These are phyloP conservation scores for Euclidium syriacum DNA, from an alignment of 345 rosid genomes.

Conservation along the genomic window DNA sequence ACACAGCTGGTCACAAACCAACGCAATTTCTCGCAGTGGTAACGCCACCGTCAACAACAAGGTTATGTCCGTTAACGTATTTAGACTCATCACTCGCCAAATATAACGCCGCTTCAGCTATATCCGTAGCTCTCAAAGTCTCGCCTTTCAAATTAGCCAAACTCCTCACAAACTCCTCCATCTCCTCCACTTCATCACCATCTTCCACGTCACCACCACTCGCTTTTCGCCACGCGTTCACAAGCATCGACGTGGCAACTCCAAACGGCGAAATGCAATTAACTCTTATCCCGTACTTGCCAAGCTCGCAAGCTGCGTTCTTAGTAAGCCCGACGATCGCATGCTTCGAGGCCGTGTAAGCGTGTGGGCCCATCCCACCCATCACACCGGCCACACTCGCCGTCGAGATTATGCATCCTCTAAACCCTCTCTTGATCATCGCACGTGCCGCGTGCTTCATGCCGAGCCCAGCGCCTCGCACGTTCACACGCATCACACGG, in stretches of 20 bases:
- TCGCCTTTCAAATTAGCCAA: constrained; percentile 56
- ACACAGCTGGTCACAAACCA: constrained; percentile 44
- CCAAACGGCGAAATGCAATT: constrained; percentile 90
- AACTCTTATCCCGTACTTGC: constrained; percentile 64
- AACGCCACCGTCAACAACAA: constrained; percentile 83
- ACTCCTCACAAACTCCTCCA: constrained; percentile 65
- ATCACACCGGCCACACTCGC: constrained; percentile 80
- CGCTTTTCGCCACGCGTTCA: constrained; percentile 51
- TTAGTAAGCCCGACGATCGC: constrained; percentile 80
- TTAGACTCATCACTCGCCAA: constrained; percentile 81
- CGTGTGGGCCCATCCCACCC: constrained; percentile 89
- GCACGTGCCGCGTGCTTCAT: constrained; percentile 83
- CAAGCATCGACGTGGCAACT: constrained; percentile 73
- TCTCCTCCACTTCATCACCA: constrained; percentile 44
- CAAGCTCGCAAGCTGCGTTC: constrained; percentile 76
- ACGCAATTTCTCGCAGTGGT: constrained; percentile 74
- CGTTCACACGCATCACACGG: constrained; percentile 62
- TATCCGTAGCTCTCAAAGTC: constrained; percentile 52
- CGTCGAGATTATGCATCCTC: constrained; percentile 63
- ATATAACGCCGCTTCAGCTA: constrained; percentile 80
- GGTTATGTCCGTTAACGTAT: constrained; percentile 82
- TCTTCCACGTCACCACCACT: constrained; percentile 41
- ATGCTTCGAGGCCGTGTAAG: constrained; percentile 84
- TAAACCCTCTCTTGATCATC: constrained; percentile 46
- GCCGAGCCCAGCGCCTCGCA: constrained; percentile 58